These are phyloP conservation scores for Sarcomyxa edulis DNA, from an alignment of 768 basidiomycete species.

Conservation along the genomic window DNA sequence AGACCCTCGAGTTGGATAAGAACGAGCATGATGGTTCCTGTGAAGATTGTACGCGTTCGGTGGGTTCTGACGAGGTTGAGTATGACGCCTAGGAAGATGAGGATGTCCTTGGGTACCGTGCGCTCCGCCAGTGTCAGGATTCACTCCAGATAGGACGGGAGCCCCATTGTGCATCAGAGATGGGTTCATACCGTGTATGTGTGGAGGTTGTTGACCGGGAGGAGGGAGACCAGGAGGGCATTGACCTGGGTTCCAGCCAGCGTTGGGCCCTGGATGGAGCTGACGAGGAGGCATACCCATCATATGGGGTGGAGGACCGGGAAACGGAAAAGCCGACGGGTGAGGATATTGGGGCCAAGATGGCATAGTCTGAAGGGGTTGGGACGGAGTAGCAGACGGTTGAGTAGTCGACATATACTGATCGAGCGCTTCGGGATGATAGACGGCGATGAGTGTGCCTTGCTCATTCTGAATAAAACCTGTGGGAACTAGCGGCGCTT, in stretches of 20 bases:
- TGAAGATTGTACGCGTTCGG: slow-evolving; percentile 13
- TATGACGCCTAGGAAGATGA: not conserved
- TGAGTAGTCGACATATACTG: slow-evolving; percentile 56
- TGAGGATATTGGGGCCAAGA: slow-evolving; percentile 27
- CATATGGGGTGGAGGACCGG: no score
- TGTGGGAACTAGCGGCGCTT: slow-evolving; percentile 57
- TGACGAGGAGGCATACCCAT: no score
- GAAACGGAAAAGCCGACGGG: slow-evolving; percentile 18
- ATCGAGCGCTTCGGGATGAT: slow-evolving; percentile 64
- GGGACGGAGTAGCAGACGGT: slow-evolving; percentile 16
- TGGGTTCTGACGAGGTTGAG: slow-evolving; percentile 23
- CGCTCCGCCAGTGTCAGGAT: not conserved
- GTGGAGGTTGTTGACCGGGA: not conserved
- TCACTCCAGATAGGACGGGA: not conserved
- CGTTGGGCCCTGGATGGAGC: slow-evolving; percentile 7
- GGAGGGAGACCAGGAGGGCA: not conserved
- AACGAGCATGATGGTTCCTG: slow-evolving; percentile 15
- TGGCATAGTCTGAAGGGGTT: slow-evolving; percentile 20
- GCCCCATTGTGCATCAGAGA: not conserved
- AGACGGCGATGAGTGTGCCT: slow-evolving; percentile 66
- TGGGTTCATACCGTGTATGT: no score
- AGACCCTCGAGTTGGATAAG: slow-evolving; percentile 19
- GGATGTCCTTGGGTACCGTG: no score
- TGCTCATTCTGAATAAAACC: slow-evolving; percentile 73
- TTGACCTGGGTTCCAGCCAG: slow-evolving; percentile 14